These are phyloP conservation scores for Cercospora nicotianae DNA, from an alignment of 2,329 filamentous ascomycete genomes.

Conservation along the genomic window DNA sequence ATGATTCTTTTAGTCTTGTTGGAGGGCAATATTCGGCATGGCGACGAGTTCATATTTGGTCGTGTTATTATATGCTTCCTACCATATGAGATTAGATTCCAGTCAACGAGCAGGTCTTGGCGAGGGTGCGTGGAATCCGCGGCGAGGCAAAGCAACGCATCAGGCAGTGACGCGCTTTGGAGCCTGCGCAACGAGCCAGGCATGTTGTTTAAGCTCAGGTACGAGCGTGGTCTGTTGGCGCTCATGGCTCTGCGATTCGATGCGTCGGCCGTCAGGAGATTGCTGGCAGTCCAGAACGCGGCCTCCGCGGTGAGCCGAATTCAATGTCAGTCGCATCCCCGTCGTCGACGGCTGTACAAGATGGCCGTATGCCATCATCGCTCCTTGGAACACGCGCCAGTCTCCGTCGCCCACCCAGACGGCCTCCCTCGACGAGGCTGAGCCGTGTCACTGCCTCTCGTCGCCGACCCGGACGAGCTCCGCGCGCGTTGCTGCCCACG, in stretches of 20 bases:
- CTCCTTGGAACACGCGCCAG: not conserved
- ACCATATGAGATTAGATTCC: not conserved
- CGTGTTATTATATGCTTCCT: not conserved
- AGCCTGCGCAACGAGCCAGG: not conserved
- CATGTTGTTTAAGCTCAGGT: not conserved
- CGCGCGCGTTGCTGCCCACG: not conserved
- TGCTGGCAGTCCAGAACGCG: not conserved
- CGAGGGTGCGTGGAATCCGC: not conserved
- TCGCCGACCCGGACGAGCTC: not conserved
- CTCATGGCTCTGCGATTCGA: not conserved
- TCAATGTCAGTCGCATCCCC: not conserved
- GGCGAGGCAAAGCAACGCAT: not conserved
- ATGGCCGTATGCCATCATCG: not conserved
- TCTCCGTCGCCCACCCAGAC: not conserved
- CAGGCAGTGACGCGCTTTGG: not conserved
- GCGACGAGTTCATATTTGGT: not conserved
- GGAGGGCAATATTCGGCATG: not conserved
- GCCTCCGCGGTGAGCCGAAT: not conserved
- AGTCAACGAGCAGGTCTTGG: not conserved
- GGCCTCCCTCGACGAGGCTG: not conserved
- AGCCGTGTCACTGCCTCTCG: not conserved
- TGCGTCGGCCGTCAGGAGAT: not conserved
- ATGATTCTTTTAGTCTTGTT: not conserved
- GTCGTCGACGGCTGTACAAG: not conserved
- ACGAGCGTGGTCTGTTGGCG: not conserved